Evolutionary conservation across 176 grass and related monocot species (phyloP).

Genomic region (Lolium multiflorum): DNA sequence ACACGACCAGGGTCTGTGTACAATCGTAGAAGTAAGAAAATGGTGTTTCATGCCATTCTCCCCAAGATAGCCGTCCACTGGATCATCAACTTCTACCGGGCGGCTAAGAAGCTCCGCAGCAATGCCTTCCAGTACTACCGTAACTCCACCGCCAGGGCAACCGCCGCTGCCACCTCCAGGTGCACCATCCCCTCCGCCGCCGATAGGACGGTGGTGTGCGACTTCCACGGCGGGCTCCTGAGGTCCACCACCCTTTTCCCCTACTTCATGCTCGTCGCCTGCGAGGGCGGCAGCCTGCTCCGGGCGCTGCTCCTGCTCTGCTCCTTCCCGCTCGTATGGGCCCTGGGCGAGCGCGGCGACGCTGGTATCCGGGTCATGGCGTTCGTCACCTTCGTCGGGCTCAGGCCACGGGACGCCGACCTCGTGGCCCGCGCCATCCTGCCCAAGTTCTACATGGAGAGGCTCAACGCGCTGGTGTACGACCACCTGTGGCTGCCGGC

Average conservation of each 20-base stretch:
- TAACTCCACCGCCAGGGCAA: neutral
- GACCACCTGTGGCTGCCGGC: conserved; percentile 48
- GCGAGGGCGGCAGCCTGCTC: conserved; percentile 75
- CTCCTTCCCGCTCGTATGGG: conserved; percentile 53
- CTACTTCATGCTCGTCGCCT: conserved; percentile 98
- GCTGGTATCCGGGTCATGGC: conserved; percentile 60
- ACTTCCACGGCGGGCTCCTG: conserved; percentile 71
- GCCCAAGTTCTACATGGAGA: conserved; percentile 87
- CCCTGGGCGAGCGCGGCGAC: conserved; percentile 46
- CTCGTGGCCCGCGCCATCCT: conserved; percentile 68
- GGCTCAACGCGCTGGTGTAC: conserved; percentile 62
- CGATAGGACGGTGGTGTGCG: conserved; percentile 49
- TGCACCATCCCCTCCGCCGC: neutral
- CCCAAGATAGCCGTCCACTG: conserved; percentile 62
- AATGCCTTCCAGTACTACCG: conserved; percentile 53
- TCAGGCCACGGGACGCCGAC: conserved; percentile 51
- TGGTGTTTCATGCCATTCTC: conserved; percentile 62
- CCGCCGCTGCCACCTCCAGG: neutral
- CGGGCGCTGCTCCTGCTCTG: conserved; percentile 70
- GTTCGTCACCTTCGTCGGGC: conserved; percentile 74
- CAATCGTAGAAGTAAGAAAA: conserved; percentile 5
- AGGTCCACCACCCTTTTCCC: conserved; percentile 60
- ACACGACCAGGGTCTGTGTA: neutral
- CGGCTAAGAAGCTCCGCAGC: conserved; percentile 52
- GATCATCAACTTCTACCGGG: conserved; percentile 62